phyloP scores from a whole-genome alignment of 108 stramenopile genomes.

The Aurantiochytrium sp. region DNA sequence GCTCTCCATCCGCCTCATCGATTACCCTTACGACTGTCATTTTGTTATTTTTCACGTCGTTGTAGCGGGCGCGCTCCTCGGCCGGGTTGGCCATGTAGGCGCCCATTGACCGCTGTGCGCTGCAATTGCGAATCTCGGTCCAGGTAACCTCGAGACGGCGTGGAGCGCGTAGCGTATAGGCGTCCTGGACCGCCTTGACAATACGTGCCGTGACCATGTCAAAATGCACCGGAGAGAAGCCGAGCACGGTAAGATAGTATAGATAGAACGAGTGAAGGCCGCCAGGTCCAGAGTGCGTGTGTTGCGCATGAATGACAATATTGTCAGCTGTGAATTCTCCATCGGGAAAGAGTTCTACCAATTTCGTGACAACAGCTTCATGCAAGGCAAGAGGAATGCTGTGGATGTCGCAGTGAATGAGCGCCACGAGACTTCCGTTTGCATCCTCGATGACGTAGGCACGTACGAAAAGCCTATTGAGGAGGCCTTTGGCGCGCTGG shows the following conservation, averaged over 20 bases:
- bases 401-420: neutral
- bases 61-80: neutral
- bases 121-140: neutral
- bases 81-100: neutral
- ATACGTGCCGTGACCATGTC: neutral
- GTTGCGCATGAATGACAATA: neutral
- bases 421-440: neutral
- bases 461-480: neutral
- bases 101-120: neutral
- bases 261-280: neutral
- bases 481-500: neutral
- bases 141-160: neutral
- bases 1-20: neutral
- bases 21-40: neutral
- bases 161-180: neutral
- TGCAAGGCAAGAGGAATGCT: neutral
- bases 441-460: neutral
- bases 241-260: neutral
- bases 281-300: constrained; percentile 8
- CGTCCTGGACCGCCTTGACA: neutral
- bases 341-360: neutral
- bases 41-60: neutral
- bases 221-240: neutral
- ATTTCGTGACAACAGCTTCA: neutral
- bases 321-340: neutral